These are phyloP conservation scores for Triticum timopheevii DNA, from an alignment of 176 grass and related monocot species.

Conservation along the genomic window DNA sequence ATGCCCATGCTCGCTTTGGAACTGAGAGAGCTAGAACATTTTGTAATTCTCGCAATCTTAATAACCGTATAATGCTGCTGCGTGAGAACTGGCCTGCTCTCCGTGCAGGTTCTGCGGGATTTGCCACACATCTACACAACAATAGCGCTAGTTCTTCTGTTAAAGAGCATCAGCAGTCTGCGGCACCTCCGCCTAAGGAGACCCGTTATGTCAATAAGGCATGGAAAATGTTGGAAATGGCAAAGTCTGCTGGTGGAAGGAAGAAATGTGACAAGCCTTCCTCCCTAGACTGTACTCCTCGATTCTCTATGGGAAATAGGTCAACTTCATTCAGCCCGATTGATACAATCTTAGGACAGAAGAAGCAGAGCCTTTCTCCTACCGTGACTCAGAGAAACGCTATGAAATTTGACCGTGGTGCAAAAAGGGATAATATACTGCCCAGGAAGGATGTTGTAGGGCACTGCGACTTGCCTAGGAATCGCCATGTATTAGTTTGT, in stretches of 20 bases:
- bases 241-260: constrained; percentile 38
- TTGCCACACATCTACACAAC: constrained; percentile 28
- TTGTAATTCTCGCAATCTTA: constrained; percentile 42
- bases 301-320: constrained; percentile 47
- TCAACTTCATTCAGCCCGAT: constrained; percentile 42
- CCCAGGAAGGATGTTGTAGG: background rate
- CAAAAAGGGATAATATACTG: constrained; percentile 13
- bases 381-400: background rate
- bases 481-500: background rate
- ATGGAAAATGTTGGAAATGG: constrained; percentile 83
- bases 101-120: constrained; percentile 52
- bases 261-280: constrained; percentile 34
- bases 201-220: constrained; percentile 44
- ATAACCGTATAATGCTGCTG: constrained; percentile 42
- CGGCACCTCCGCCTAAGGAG: background rate
- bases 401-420: background rate
- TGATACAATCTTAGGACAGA: constrained; percentile 29
- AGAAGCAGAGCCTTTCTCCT: background rate
- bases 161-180: background rate
- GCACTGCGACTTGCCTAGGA: background rate
- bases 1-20: background rate
- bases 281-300: constrained; percentile 2
- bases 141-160: constrained; percentile 23
- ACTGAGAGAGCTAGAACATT: constrained; percentile 52
- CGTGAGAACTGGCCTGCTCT: constrained; percentile 61